Percentiles rank a stretch among this genome's conserved stretches.
These are phyloP conservation scores for Globisporangium heterothallicum DNA, from an alignment of 352 stramenopile species.

Conservation along the genomic window DNA sequence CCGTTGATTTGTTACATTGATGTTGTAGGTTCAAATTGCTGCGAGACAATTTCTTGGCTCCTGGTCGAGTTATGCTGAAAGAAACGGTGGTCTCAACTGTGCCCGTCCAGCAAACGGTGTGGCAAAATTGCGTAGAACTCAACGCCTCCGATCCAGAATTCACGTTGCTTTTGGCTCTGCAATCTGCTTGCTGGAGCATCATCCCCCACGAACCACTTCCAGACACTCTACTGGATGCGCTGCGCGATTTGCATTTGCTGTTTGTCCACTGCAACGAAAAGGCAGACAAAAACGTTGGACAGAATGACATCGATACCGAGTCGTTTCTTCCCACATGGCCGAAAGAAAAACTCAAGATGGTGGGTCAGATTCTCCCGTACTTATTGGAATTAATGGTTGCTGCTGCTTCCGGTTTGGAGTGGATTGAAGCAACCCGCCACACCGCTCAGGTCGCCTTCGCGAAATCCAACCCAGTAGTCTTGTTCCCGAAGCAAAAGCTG, in stretches of 20 bases:
- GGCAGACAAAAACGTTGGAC: not conserved
- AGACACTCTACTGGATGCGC: constrained; percentile 22
- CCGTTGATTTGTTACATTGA: not conserved
- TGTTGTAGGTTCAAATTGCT: constrained; percentile 35
- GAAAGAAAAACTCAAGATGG: constrained; percentile 30
- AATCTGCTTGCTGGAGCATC: constrained; percentile 22
- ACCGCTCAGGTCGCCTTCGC: not conserved
- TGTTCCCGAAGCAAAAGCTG: constrained; percentile 13
- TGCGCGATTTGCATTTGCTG: constrained; percentile 36
- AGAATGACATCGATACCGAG: not conserved
- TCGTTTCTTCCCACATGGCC: constrained; percentile 15
- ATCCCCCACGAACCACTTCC: constrained; percentile 41
- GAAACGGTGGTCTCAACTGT: constrained; percentile 23
- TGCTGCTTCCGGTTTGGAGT: constrained; percentile 21
- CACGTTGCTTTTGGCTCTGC: constrained; percentile 22
- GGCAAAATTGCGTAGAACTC: constrained; percentile 42
- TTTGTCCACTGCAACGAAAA: constrained; percentile 13
- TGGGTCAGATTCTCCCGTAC: constrained; percentile 26
- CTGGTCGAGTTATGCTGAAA: constrained; percentile 45
- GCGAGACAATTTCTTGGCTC: constrained; percentile 52
- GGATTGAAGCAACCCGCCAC: constrained; percentile 8
- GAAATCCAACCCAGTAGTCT: constrained; percentile 2
- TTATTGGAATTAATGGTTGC: constrained; percentile 34
- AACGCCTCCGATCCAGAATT: constrained; percentile 35
- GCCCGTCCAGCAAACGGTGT: constrained; percentile 9